These are phyloP conservation scores for Ilyonectria destructans DNA, from an alignment of 2,329 filamentous ascomycete species.

Conservation along the genomic window DNA sequence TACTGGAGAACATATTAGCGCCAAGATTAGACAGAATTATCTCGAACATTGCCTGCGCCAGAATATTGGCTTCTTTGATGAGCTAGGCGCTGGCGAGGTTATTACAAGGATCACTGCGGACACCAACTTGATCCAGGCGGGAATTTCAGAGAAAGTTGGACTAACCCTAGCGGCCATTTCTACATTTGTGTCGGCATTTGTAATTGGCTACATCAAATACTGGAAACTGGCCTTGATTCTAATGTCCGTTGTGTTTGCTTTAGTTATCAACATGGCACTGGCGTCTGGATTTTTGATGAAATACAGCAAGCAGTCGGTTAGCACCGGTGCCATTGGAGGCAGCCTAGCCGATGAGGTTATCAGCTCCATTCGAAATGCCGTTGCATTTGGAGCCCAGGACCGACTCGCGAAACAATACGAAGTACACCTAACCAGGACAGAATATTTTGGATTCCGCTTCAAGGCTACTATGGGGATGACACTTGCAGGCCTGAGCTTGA, in stretches of 20 bases:
- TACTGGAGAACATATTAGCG: constrained; percentile 54
- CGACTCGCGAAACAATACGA: constrained; percentile 86
- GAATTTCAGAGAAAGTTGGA: constrained; percentile 85
- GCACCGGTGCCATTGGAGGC: constrained; percentile 83
- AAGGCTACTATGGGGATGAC: constrained; percentile 79
- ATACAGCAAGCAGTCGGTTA: constrained; percentile 80
- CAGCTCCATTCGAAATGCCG: constrained; percentile 86
- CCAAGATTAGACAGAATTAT: constrained; percentile 60
- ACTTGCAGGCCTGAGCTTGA: constrained; percentile 81
- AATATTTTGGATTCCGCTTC: constrained; percentile 78
- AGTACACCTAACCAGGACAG: constrained; percentile 75
- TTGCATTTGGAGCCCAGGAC: constrained; percentile 89
- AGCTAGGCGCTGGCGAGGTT: constrained; percentile 54
- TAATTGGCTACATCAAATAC: constrained; percentile 86
- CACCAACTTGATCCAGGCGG: constrained; percentile 87
- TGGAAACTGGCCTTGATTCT: constrained; percentile 90
- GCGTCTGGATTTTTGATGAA: constrained; percentile 80
- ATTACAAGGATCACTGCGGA: constrained; percentile 78
- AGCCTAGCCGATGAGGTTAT: constrained; percentile 89
- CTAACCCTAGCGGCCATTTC: constrained; percentile 78
- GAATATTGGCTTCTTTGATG: constrained; percentile 67
- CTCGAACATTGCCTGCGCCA: constrained; percentile 63
- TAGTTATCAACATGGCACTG: constrained; percentile 78
- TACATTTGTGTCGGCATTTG: constrained; percentile 84
- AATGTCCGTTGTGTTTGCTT: constrained; percentile 80